These are phyloP conservation scores for Fusarium protoensiforme DNA, from an alignment of 2,329 filamentous ascomycete genomes.

Conservation along the genomic window DNA sequence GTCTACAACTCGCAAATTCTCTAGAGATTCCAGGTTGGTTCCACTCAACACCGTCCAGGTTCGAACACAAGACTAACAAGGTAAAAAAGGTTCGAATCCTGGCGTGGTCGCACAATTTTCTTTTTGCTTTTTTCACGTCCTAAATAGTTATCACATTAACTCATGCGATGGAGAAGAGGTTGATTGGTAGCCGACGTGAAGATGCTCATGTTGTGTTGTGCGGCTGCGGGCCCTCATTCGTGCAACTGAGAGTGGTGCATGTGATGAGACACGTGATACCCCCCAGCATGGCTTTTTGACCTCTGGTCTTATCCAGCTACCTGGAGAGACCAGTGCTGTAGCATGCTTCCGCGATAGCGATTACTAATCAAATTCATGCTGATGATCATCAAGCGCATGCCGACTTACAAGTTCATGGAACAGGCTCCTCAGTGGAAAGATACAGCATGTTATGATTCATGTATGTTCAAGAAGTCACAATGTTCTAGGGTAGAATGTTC, in stretches of 20 bases:
- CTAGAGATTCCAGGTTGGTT: slow-evolving; percentile 29
- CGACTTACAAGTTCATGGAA: neutral
- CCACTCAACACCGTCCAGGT: neutral
- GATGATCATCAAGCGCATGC: neutral
- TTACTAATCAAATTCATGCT: neutral
- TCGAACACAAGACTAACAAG: neutral
- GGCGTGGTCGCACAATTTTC: slow-evolving; percentile 16
- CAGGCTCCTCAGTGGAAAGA: neutral
- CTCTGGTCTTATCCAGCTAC: neutral
- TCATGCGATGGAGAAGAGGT: neutral
- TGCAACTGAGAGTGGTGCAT: neutral
- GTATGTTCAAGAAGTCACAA: neutral
- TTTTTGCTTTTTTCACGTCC: neutral
- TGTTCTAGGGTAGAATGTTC: neutral
- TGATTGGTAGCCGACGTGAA: neutral
- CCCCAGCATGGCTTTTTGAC: neutral
- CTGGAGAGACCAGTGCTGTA: neutral
- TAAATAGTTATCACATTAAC: neutral
- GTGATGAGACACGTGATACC: neutral
- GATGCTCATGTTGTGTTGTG: neutral
- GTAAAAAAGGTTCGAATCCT: slow-evolving; percentile 19
- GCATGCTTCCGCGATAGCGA: neutral
- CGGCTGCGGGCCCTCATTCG: neutral
- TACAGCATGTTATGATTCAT: neutral
- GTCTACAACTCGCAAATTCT: slow-evolving; percentile 15